Percentiles rank a stretch among this genome's conserved stretches.
phyloP scores from a whole-genome alignment of 2,329 filamentous ascomycete species.

The Hyphodiscus sp. region DNA sequence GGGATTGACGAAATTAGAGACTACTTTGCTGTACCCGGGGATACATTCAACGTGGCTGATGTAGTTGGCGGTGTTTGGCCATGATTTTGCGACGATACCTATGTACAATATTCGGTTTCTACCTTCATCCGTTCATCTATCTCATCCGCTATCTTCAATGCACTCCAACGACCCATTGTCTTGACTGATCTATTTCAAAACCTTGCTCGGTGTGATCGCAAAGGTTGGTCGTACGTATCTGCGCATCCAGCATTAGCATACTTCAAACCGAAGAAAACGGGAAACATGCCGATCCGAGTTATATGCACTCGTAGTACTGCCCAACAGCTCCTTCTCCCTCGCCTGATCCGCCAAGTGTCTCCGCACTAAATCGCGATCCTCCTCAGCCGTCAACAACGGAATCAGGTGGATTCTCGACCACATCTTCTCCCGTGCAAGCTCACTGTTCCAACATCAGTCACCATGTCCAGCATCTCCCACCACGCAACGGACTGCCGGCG shows the following conservation, averaged over 20 bases:
- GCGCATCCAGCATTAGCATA: conserved; percentile 8
- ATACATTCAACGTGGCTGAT: neutral
- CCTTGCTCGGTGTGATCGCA: conserved; percentile 55
- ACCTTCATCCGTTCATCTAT: neutral
- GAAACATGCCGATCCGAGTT: conserved; percentile 71
- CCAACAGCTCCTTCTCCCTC: conserved; percentile 84
- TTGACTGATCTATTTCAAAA: conserved; percentile 17
- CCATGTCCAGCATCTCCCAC: neutral
- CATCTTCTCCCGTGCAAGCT: conserved; percentile 95
- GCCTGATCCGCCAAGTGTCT: conserved; percentile 80
- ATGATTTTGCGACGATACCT: neutral
- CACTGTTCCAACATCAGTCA: conserved; percentile 44
- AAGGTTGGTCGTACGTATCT: conserved; percentile 81
- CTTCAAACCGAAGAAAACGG: neutral
- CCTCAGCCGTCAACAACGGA: conserved; percentile 89
- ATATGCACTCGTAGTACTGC: conserved; percentile 78
- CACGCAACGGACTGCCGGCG: neutral
- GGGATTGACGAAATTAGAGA: conserved; percentile 26
- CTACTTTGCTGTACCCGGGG: conserved; percentile 4
- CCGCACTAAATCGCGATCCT: conserved; percentile 90
- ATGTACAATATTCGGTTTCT: conserved; percentile 17
- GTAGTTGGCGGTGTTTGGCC: neutral
- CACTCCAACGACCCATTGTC: neutral
- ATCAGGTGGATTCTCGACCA: conserved; percentile 95
- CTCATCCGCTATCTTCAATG: neutral